These are phyloP conservation scores for Arachis monticola DNA, from an alignment of 331 rosid genomes.

Conservation along the genomic window DNA sequence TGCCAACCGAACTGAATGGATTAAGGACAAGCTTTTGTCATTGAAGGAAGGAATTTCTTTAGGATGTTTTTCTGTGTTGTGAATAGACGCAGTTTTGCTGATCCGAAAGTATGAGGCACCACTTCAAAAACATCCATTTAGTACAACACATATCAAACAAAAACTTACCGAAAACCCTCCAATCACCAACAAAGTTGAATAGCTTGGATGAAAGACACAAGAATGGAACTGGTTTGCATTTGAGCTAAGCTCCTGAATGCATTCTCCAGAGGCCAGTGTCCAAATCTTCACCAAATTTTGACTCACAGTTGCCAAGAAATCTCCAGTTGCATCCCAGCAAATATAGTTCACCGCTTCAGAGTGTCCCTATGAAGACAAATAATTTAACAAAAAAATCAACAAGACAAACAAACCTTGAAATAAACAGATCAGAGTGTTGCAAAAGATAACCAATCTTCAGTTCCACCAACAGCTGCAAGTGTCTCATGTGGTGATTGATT, in stretches of 20 bases:
- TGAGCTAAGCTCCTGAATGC: conserved; percentile 54
- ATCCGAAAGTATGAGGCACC: neutral
- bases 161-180: conserved; percentile 55
- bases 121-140: neutral
- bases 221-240: conserved; percentile 48
- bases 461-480: neutral
- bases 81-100: neutral
- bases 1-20: neutral
- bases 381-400: conserved; percentile 18
- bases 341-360: conserved; percentile 54
- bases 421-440: neutral
- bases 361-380: conserved; percentile 51
- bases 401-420: conserved; percentile 11
- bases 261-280: conserved; percentile 52
- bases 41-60: neutral
- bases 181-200: conserved; percentile 53
- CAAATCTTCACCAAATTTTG: conserved; percentile 54
- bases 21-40: neutral
- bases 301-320: conserved; percentile 56
- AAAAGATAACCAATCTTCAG: conserved; percentile 19
- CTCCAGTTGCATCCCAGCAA: conserved; percentile 60
- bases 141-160: conserved; percentile 13
- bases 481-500: neutral
- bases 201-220: conserved; percentile 60
- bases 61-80: neutral